Conservation (phyloP, 2,329 filamentous ascomycete genomes). For the Fusarium buxicola region DNA sequence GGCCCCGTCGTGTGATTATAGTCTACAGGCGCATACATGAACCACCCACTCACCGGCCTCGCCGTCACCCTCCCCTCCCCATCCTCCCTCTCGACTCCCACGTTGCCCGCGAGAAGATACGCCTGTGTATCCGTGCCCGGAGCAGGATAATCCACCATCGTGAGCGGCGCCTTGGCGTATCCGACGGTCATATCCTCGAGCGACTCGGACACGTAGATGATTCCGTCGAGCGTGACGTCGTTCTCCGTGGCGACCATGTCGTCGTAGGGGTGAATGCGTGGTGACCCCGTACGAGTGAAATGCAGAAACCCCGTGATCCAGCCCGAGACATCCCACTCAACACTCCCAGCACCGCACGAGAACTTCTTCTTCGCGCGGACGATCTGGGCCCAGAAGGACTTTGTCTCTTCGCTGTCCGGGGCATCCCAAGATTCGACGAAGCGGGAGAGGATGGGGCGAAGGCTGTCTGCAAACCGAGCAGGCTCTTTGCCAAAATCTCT, state of each 20-base stretch:
- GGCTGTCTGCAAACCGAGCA: conserved; percentile 50
- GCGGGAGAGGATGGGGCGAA: conserved; percentile 58
- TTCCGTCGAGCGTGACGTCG: conserved; percentile 43
- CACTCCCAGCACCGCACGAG: conserved; percentile 46
- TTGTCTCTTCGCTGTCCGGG: conserved; percentile 48
- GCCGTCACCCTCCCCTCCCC: conserved; percentile 43
- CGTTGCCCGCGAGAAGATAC: conserved; percentile 54
- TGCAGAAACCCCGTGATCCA: conserved; percentile 63
- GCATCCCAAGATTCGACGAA: conserved; percentile 60
- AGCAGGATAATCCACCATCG: conserved; percentile 50
- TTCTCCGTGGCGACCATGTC: conserved; percentile 2
- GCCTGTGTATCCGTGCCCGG: conserved; percentile 45
- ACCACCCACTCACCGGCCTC: conserved; percentile 55
- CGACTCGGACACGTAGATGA: conserved; percentile 46
- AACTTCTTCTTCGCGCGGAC: conserved; percentile 51
- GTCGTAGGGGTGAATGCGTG: conserved; percentile 32
- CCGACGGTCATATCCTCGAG: conserved; percentile 51
- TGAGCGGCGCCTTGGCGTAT: conserved; percentile 55
- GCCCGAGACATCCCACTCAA: conserved; percentile 55
- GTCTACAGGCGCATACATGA: conserved; percentile 54
- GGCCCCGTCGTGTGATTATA: conserved; percentile 34
- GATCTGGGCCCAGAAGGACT: conserved; percentile 58
- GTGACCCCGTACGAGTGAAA: conserved; percentile 54
- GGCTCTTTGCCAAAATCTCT: conserved; percentile 58
- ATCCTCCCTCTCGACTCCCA: conserved; percentile 49